Evolutionary conservation across 2,329 filamentous ascomycete species (phyloP).

Genomic region (Diplodia sapinea): DNA sequence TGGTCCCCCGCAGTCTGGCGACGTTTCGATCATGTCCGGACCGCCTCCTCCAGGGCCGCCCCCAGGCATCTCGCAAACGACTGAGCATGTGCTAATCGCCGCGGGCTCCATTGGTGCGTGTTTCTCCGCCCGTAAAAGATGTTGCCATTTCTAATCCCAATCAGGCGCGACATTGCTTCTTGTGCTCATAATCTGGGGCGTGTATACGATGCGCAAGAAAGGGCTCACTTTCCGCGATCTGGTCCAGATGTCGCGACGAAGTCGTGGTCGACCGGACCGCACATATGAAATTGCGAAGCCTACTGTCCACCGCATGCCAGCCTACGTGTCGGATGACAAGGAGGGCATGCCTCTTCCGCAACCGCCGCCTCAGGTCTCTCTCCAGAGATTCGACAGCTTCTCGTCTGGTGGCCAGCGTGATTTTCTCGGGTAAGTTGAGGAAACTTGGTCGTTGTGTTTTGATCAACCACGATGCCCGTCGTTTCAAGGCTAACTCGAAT

Average conservation of each 20-base stretch:
- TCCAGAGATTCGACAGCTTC: not conserved
- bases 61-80: conserved; percentile 44
- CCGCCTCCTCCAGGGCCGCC: conserved; percentile 34
- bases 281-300: conserved; percentile 29
- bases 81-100: conserved; percentile 49
- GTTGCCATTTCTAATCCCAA: not conserved
- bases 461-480: not conserved
- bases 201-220: conserved; percentile 48
- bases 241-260: conserved; percentile 19
- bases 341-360: conserved; percentile 4
- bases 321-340: conserved; percentile 23
- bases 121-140: not conserved
- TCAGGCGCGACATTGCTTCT: conserved; percentile 48
- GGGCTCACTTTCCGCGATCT: conserved; percentile 40
- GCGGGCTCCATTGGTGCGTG: conserved; percentile 48
- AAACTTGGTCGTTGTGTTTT: not conserved
- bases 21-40: conserved; percentile 16
- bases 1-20: conserved; percentile 14
- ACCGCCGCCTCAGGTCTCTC: not conserved
- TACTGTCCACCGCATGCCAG: conserved; percentile 7
- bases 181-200: conserved; percentile 44
- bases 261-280: conserved; percentile 21
- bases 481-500: conserved; percentile 17
- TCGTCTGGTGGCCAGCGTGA: conserved; percentile 1
- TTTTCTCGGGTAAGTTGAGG: conserved; percentile 16